Percentiles rank a stretch among this genome's conserved stretches.
Conservation (phyloP, 2,329 filamentous ascomycete species). For the Fusarium napiforme region DNA sequence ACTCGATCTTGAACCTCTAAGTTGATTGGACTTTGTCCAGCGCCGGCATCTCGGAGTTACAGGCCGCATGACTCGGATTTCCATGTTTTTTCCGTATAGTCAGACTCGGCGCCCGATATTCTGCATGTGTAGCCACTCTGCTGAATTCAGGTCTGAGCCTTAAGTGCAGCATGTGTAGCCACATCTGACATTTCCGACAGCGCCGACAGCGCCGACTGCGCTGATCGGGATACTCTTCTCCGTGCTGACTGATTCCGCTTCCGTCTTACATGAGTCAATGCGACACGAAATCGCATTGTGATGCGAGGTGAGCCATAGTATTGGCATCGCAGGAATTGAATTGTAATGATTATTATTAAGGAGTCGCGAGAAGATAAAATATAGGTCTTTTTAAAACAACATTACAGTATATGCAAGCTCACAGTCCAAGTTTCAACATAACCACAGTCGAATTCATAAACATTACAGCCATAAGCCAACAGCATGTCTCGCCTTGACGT, state of each 20-base stretch:
- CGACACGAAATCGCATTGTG: neutral
- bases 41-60: neutral
- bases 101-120: neutral
- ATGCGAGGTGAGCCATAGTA: neutral
- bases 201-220: neutral
- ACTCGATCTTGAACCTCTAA: neutral
- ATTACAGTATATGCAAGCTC: neutral
- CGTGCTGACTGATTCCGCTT: neutral
- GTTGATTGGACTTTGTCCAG: rapidly evolving
- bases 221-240: neutral
- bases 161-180: neutral
- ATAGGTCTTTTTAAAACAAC: neutral
- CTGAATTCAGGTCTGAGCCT: too few species aligned
- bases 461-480: neutral
- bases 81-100: neutral
- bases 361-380: neutral
- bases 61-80: neutral
- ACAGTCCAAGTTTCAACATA: neutral
- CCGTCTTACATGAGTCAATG: neutral
- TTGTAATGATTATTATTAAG: neutral
- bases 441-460: neutral
- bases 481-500: neutral
- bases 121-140: neutral
- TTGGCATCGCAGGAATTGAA: too few species aligned
- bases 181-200: neutral